Evolutionary conservation across 805 yeast genomes (phyloP).

Genomic region (Lipomyces yamadae): DNA sequence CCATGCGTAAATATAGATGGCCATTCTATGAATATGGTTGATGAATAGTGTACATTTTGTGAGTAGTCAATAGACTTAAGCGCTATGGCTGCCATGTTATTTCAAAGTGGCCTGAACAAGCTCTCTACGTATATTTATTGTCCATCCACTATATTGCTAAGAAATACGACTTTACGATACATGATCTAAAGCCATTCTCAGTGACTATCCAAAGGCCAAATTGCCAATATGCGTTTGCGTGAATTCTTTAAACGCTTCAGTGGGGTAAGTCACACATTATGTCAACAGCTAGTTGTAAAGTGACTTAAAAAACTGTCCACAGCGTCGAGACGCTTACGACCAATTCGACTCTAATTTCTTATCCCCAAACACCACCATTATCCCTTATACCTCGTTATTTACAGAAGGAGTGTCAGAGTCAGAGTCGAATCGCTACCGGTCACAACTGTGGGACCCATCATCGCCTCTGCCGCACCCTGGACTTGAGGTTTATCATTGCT

Average conservation of each 20-base stretch:
- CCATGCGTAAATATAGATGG: not conserved
- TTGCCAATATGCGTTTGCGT: not conserved
- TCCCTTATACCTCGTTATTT: not conserved
- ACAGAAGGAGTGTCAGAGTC: constrained; percentile 1
- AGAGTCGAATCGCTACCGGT: not conserved
- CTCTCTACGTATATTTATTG: not conserved
- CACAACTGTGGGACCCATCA: not conserved
- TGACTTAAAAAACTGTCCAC: not conserved
- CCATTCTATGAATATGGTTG: not conserved
- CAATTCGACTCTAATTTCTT: not conserved
- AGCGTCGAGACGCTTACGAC: not conserved
- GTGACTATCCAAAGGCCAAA: not conserved
- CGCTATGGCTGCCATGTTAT: not conserved
- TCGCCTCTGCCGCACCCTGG: not conserved
- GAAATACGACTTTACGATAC: not conserved
- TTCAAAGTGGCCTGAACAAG: not conserved
- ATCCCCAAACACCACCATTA: not conserved
- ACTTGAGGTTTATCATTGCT: not conserved
- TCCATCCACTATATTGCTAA: not conserved
- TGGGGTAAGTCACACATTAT: not conserved
- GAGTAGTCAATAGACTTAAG: not conserved
- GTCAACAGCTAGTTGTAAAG: no score
- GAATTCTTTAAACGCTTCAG: not conserved
- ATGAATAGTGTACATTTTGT: not conserved
- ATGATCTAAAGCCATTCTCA: not conserved